These are phyloP conservation scores for Trypanosoma grayi DNA, from an alignment of 208 protist species.

Conservation along the genomic window DNA sequence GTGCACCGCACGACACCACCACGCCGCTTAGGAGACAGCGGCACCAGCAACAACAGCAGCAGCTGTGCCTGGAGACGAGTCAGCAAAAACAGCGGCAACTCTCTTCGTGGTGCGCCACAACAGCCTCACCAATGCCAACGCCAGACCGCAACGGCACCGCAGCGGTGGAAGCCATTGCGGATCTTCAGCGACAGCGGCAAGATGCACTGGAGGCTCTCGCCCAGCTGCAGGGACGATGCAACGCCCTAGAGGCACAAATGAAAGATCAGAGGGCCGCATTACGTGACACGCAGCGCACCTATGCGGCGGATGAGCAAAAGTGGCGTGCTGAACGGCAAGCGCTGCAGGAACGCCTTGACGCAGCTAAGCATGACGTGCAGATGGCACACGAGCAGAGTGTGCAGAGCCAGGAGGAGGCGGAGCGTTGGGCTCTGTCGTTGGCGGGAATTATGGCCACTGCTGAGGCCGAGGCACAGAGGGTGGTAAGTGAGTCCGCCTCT, in stretches of 20 bases:
- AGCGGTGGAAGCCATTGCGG: slow-evolving; percentile 53
- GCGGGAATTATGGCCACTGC: neutral
- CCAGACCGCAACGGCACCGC: slow-evolving; percentile 16
- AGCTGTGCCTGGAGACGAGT: slow-evolving; percentile 21
- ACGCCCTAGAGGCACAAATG: neutral
- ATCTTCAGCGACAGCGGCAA: slow-evolving; percentile 42
- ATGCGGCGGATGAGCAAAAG: neutral
- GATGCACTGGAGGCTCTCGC: slow-evolving; percentile 8
- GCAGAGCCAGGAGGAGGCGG: neutral
- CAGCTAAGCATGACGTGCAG: neutral
- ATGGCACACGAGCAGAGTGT: neutral
- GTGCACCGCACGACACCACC: slow-evolving; percentile 17
- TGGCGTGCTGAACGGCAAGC: slow-evolving; percentile 2
- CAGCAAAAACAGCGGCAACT: neutral
- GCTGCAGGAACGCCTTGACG: slow-evolving; percentile 7
- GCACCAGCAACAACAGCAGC: slow-evolving; percentile 7
- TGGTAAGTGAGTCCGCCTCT: neutral
- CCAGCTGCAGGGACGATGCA: neutral
- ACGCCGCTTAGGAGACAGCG: neutral
- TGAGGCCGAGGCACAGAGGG: neutral
- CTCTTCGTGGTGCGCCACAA: neutral
- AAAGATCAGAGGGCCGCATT: slow-evolving; percentile 3
- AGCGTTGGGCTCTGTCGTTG: slow-evolving; percentile 7
- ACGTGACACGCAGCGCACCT: neutral
- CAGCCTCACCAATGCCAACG: slow-evolving; percentile 9